A percentile compares a stretch with the other conserved stretches of the same genome.
Conservation (phyloP, 257 asterid species). For the Rubia yunnanensis region DNA sequence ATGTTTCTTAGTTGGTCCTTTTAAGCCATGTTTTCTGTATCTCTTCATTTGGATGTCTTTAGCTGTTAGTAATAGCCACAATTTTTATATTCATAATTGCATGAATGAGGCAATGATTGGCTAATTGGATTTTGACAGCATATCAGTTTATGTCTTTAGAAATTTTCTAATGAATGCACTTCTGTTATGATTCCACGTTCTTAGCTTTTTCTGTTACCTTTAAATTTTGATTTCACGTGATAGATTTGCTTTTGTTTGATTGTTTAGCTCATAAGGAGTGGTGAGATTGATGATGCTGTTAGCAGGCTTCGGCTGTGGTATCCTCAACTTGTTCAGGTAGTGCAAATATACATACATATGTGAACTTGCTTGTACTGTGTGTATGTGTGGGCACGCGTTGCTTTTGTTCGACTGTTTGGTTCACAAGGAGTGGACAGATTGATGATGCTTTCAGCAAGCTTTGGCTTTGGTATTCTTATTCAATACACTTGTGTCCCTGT, state of each 20-base stretch:
- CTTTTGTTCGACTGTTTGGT: background rate
- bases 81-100: too few relatives aligned
- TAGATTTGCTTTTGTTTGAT: constrained; percentile 13
- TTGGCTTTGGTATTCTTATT: background rate
- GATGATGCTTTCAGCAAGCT: too few relatives aligned
- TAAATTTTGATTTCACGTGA: background rate
- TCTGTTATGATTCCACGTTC: background rate
- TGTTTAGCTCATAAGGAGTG: constrained; percentile 66
- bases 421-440: background rate
- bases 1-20: too few relatives aligned
- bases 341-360: background rate
- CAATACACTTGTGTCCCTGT: background rate
- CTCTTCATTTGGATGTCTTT: too few relatives aligned
- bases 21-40: too few relatives aligned
- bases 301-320: constrained; percentile 50
- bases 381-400: background rate
- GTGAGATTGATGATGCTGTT: constrained; percentile 68
- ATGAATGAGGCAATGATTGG: too few relatives aligned
- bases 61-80: too few relatives aligned
- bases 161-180: too few relatives aligned
- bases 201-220: background rate
- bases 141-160: background rate
- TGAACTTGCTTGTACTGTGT: background rate
- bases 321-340: constrained; percentile 82
- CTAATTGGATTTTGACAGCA: too few relatives aligned